A percentile compares a stretch with the other conserved stretches of the same genome.
These are phyloP conservation scores for Auriscalpium microsporum DNA, from an alignment of 768 basidiomycete species.

Conservation along the genomic window DNA sequence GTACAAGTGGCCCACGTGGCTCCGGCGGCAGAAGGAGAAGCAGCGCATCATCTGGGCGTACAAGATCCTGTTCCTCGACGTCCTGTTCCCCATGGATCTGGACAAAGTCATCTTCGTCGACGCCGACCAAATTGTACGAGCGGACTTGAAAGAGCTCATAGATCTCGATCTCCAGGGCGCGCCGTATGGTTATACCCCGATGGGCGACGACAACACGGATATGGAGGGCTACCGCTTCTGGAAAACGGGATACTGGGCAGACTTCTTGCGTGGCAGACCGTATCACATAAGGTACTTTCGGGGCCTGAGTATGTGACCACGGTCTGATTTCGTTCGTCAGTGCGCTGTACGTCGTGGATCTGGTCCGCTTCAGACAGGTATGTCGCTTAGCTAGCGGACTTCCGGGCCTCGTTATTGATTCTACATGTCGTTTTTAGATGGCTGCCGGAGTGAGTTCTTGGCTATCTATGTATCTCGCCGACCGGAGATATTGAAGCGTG, in stretches of 20 bases:
- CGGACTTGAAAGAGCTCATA: constrained; percentile 93
- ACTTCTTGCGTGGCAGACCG: constrained; percentile 72
- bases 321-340: constrained; percentile 28
- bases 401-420: background rate
- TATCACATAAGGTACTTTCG: constrained; percentile 84
- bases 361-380: constrained; percentile 90
- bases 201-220: constrained; percentile 90
- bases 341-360: constrained; percentile 92
- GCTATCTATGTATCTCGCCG: background rate
- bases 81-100: constrained; percentile 97
- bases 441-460: constrained; percentile 45
- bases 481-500: background rate
- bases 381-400: background rate
- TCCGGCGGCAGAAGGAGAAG: constrained; percentile 95
- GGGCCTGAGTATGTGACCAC: background rate
- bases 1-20: constrained; percentile 99
- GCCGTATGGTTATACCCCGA: constrained; percentile 93
- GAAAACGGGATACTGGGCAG: constrained; percentile 95
- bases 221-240: constrained; percentile 99
- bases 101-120: constrained; percentile 99
- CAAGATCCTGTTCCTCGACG: constrained; percentile 98
- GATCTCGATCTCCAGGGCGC: constrained; percentile 88
- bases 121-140: constrained; percentile 93
- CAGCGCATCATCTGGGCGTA: constrained; percentile 99
- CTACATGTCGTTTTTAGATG: constrained; percentile 25